phyloP scores from a whole-genome alignment of 2,329 filamentous ascomycete species.

The Aspergillus candidus region DNA sequence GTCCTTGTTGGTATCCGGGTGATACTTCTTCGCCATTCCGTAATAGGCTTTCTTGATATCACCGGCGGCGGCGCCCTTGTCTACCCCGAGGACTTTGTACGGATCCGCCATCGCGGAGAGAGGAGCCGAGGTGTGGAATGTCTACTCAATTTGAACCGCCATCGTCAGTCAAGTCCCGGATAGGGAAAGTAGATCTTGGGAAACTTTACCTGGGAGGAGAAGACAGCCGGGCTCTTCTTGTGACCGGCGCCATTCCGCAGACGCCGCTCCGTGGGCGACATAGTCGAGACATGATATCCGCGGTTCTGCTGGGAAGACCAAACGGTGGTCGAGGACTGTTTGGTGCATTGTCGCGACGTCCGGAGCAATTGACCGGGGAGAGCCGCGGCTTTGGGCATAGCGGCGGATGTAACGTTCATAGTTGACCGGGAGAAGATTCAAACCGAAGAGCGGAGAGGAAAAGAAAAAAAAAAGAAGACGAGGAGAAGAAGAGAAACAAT shows the following conservation, averaged over 20 bases:
- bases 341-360: constrained; percentile 35
- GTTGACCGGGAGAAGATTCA: constrained; percentile 16
- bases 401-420: constrained; percentile 37
- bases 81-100: constrained; percentile 79
- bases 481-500: constrained; percentile 1
- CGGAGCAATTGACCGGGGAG: constrained; percentile 39
- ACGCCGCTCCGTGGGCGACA: constrained; percentile 21
- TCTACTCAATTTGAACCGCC: constrained; percentile 16
- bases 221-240: constrained; percentile 19
- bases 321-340: constrained; percentile 25
- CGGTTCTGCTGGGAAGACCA: constrained; percentile 31
- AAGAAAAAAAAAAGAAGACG: neutral
- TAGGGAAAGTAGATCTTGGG: neutral
- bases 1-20: constrained; percentile 98
- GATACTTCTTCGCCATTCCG: constrained; percentile 91
- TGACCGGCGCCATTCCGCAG: constrained; percentile 21
- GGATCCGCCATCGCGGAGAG: constrained; percentile 75
- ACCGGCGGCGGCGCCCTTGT: constrained; percentile 68
- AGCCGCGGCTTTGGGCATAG: constrained; percentile 39
- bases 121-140: constrained; percentile 41
- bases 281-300: constrained; percentile 28
- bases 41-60: constrained; percentile 99
- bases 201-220: constrained; percentile 27
- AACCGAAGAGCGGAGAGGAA: constrained; percentile 1
- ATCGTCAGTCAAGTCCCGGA: constrained; percentile 3